These are phyloP conservation scores for Ambrosia hybrid DNA, from an alignment of 140 eudicot genomes.

Conservation along the genomic window DNA sequence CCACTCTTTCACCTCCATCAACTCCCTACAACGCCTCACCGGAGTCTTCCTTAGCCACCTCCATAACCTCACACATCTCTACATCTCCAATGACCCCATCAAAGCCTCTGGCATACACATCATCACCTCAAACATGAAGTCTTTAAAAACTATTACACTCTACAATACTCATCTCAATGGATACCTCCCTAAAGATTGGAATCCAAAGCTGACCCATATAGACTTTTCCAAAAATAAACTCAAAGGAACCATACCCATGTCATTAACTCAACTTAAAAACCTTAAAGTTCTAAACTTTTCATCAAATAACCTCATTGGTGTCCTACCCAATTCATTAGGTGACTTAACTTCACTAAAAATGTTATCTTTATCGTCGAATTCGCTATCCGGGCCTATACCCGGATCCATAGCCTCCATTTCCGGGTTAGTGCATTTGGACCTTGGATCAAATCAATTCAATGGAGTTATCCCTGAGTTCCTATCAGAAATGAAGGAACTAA, in stretches of 20 bases:
- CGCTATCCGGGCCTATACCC: slow-evolving; percentile 74
- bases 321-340: slow-evolving; percentile 70
- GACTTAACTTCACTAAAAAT: slow-evolving; percentile 50
- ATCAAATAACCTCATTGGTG: slow-evolving; percentile 63
- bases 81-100: slow-evolving; percentile 51
- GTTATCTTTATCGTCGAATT: slow-evolving; percentile 64
- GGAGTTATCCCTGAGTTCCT: slow-evolving; percentile 73
- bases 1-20: slow-evolving; percentile 64
- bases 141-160: slow-evolving; percentile 44
- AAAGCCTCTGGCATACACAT: slow-evolving; percentile 70
- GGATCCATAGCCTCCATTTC: slow-evolving; percentile 56
- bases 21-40: slow-evolving; percentile 71
- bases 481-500: slow-evolving; percentile 57
- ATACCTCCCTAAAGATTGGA: slow-evolving; percentile 74
- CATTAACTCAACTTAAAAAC: slow-evolving; percentile 56
- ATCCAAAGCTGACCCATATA: slow-evolving; percentile 54
- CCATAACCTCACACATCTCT: slow-evolving; percentile 55
- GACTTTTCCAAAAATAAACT: slow-evolving; percentile 72
- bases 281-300: slow-evolving; percentile 64
- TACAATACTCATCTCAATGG: slow-evolving; percentile 70
- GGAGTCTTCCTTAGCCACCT: slow-evolving; percentile 77
- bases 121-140: slow-evolving; percentile 51
- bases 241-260: slow-evolving; percentile 67
- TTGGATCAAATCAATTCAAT: slow-evolving; percentile 68
- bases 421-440: slow-evolving; percentile 63